Conservation (phyloP, 306 rosid species). For the Lagenaria siceraria region DNA sequence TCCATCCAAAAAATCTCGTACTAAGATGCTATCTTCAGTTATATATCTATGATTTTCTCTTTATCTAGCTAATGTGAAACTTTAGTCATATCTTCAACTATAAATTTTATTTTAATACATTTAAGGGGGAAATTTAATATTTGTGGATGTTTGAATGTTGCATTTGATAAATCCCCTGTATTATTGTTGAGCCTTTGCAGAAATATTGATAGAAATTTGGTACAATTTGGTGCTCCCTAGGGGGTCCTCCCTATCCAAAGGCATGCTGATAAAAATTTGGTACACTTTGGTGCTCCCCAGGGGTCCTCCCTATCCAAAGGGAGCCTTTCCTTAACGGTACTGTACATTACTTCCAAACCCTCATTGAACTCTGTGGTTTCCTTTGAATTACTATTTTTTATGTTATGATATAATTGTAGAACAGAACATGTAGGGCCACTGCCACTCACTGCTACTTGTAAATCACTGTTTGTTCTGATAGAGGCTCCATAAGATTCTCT, state of each 20-base stretch:
- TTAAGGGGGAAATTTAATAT: too few relatives aligned
- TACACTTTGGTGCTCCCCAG: background rate
- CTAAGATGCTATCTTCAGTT: too few relatives aligned
- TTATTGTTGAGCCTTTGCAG: background rate
- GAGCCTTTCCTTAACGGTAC: background rate
- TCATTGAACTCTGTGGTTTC: background rate
- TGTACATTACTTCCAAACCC: background rate
- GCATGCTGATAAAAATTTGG: background rate
- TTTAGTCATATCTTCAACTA: too few relatives aligned
- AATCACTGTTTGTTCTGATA: background rate
- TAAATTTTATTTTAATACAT: background rate
- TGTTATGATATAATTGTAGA: background rate
- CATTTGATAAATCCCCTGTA: background rate
- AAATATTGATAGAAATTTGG: background rate
- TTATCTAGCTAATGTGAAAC: too few relatives aligned
- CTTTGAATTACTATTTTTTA: background rate
- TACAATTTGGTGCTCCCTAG: too few relatives aligned
- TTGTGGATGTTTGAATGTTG: too few relatives aligned
- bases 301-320: background rate
- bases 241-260: too few relatives aligned
- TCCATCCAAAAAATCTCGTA: too few relatives aligned
- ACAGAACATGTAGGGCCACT: background rate
- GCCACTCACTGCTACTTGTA: background rate
- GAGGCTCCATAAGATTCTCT: background rate
- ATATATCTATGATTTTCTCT: too few relatives aligned